Base-by-base conservation (phyloP, 768 basidiomycete species). In the Postia placenta region DNA sequence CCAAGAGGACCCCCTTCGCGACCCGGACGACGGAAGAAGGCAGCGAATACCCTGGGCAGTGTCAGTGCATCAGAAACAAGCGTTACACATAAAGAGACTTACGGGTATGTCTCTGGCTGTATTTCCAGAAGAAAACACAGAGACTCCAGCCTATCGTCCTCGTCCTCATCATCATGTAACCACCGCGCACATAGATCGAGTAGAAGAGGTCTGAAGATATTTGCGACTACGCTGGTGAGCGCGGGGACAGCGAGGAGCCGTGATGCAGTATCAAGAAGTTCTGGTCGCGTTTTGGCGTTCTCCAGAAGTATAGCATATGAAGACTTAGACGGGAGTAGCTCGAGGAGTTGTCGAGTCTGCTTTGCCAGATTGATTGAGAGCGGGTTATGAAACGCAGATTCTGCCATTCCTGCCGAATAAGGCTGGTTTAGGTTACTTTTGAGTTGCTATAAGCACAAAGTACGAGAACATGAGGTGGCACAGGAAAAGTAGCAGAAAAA, bases 131-230 rank as follows among this genome's bases (percentile, higher is more conserved):
- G 66, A 50, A 78, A 65, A 57, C 75, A 80, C n/a, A 87, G 66
- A 2, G 83, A 82, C 41, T 74, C 68, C 41, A 83, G 66, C 57
- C 77, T 74, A 33, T 77, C 74, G 47, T 79, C 74, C 20, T 69
- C 56, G 50, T 73, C 67, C 36, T 74, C 65, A 30, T 71, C 58
- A 17, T 72, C 68, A n/a, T 83, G 69, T 36, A 94, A 61, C 92
- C 91, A 96, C 58, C 87, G 68, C 3, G 87, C 87, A 58, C 83
- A 84, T 22, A 98, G 67, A 64, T 95, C 88, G 23, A 86, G 58
- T 33, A 92, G 64, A 45, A 97, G 66, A 3, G 94, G 93, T 52
- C 86, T 71, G 67, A 87, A 97, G 11, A 76, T 54, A 5, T 68
- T 71, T 17, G 86, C 79, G 51, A 97, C 72, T 11, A 69, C 58